Evolutionary conservation across 345 rosid genomes (phyloP), one percentile per base, ranked within the genome.

Genomic region (Arabidopsis arenosa): DNA sequence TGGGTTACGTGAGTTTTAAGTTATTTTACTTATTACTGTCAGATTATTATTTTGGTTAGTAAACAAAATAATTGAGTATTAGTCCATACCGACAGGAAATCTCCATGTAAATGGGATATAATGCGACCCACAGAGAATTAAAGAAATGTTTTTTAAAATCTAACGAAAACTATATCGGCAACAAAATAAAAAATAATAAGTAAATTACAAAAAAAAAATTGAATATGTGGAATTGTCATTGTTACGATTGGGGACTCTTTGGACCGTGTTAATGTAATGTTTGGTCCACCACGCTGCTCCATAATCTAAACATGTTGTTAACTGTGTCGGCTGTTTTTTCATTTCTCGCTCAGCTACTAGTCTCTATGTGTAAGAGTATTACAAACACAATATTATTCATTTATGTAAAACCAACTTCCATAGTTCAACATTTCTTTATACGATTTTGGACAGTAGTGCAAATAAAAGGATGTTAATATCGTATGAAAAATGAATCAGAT

Each of bases 241-340:
- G 71, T 47, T 62, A 56, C 51, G 28, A 36, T 56, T 45, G 15
- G 70, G 66, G 47, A 68, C 64, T 63, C 64, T 62, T 68, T 61
- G 65, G 70, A 76, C 70, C 33, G 75, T 62, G 70, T 44, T 62
- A 59, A 58, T 67, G 68, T 39, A 26, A 43, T 45, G 75, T 63
- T 63, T 76, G 80, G 80, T 76, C 75, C 75, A 69, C 65, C 75
- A 69, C 58, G 26, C 21, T 69, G 58, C 51, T 52, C 70, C 70
- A 54, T 63, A 55, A 53, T 36, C 70, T 56, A 43, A 37, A 70
- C 71, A 76, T 70, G 59, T 55, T 47, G 51, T 55, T 48, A 15
- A 63, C 13, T 54, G 66, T 76, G 75, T 76, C 80, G 75, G 75
- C 49, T 48, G 28, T 40, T 7, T 45, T 63, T 59, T 11, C 14